Base-by-base conservation (phyloP, 164 flowering plant genomes). In the Aristolochia contorta region DNA sequence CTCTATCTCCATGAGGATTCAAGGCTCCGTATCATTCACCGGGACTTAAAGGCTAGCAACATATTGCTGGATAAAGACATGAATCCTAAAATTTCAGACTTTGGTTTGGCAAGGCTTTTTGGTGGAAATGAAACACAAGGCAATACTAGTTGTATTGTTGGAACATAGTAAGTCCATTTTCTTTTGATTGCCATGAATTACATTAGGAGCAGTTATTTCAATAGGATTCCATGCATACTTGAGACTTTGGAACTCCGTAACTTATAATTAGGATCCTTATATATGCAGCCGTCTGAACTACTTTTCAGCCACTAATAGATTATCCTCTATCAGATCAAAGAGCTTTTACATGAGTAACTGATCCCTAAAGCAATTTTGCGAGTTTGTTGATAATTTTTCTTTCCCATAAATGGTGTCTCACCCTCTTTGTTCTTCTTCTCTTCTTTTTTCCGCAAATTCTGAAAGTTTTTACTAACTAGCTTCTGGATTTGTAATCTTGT, bases 1-100 rank as follows among this genome's bases (percentile, higher is more conserved):
- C 71, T 79, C 8, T 84, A 84, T 60, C 79, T 84, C 45, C 90
- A 84, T 25, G 81, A 77, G 23, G 90, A 82, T 47, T 84, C 85
- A 12, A 66, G 77, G 12, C 68, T 80, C 12, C 25, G 32, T 30
- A 70, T 69, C 2, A 72, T 75, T 32, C 79, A 75, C 21, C 41
- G 76, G 18, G 76, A 70, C 54, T 49, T 76, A 18, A 76, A 76
- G 51, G 60, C 77, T 0, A 68, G 72, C 59, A 76, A 76, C 20
- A 58, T 76, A 48, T 59, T 76, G 50, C 51, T 76, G 20, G 79
- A 73, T 61, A 59, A 27, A 16, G 27, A 69, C 13, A 62, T 72
- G 71, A 69, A 58, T 19, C 56, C 79, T n/a, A 76, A 70, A 62
- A 70, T 76, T 54, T 68, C 84, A n/a, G 79, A 76, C 27, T 76